A percentile compares a stretch with the other conserved stretches of the same genome.
Conservation (phyloP, 208 protist species). For the Leishmania arabica region DNA sequence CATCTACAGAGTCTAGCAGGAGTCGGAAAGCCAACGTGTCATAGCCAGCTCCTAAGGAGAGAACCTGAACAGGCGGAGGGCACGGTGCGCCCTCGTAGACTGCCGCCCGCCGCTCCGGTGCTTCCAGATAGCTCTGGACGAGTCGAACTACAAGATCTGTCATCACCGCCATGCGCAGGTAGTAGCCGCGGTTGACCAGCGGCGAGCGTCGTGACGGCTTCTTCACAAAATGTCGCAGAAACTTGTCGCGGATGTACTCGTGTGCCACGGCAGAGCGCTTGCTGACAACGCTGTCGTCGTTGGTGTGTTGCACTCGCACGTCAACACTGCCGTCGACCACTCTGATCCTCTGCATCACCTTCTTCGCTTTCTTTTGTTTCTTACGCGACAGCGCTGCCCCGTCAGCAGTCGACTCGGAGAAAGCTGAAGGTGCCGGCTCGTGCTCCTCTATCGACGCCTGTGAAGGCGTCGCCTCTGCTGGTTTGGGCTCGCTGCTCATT, state of each 20-base stretch:
- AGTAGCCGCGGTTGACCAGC: constrained; percentile 91
- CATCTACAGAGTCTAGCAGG: constrained; percentile 33
- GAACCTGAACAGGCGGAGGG: constrained; percentile 58
- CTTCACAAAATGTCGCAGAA: constrained; percentile 82
- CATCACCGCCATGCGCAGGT: constrained; percentile 86
- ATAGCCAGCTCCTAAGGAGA: constrained; percentile 89
- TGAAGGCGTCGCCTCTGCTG: not conserved
- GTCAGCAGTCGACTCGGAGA: not conserved
- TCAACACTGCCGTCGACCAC: constrained; percentile 53
- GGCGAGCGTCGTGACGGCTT: constrained; percentile 81
- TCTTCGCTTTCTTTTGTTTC: constrained; percentile 58
- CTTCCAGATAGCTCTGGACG: constrained; percentile 23
- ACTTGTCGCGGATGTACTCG: constrained; percentile 74
- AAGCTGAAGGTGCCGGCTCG: not conserved
- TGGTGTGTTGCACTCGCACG: constrained; percentile 87
- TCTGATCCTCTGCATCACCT: constrained; percentile 53
- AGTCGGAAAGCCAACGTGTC: constrained; percentile 83
- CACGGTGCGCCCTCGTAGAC: not conserved
- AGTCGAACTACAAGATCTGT: constrained; percentile 60
- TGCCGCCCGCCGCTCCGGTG: constrained; percentile 4
- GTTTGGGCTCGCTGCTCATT: not conserved
- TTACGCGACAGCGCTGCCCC: constrained; percentile 35
- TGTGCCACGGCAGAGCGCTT: constrained; percentile 86
- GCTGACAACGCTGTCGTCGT: constrained; percentile 91
- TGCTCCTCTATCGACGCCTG: not conserved